Percentiles rank a stretch among this genome's conserved stretches.
Evolutionary conservation across 2,329 filamentous ascomycete species (phyloP).

Genomic region (Pestalotiopsis sp.): DNA sequence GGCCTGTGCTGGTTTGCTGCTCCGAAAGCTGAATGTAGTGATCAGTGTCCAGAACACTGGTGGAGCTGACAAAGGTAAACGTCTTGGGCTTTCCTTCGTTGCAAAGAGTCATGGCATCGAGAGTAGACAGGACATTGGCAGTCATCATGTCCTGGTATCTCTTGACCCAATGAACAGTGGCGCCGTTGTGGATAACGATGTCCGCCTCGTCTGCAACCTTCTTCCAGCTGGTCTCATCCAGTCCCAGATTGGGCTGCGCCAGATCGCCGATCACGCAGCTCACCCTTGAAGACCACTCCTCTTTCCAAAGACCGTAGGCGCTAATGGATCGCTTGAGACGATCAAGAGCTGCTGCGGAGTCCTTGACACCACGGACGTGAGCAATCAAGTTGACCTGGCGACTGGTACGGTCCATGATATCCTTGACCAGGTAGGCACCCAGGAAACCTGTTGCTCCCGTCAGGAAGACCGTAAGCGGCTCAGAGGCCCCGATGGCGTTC

Average conservation of each 20-base stretch:
- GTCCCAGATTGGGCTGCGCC: conserved; percentile 71
- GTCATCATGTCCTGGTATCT: conserved; percentile 73
- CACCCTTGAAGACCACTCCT: conserved; percentile 68
- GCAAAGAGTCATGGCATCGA: conserved; percentile 78
- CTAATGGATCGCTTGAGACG: conserved; percentile 70
- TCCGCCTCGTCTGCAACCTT: conserved; percentile 68
- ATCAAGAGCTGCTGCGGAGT: conserved; percentile 59
- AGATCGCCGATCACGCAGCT: conserved; percentile 75
- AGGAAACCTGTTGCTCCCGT: conserved; percentile 92
- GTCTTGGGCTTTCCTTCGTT: conserved; percentile 77
- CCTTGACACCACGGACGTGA: conserved; percentile 71
- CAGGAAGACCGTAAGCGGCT: conserved; percentile 67
- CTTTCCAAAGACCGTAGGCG: conserved; percentile 80
- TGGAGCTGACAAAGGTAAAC: conserved; percentile 83
- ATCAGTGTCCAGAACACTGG: conserved; percentile 79
- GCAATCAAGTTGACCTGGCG: conserved; percentile 68
- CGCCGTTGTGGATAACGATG: conserved; percentile 81
- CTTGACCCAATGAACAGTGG: conserved; percentile 79
- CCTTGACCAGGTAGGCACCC: conserved; percentile 77
- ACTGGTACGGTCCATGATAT: conserved; percentile 67
- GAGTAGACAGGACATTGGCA: conserved; percentile 80
- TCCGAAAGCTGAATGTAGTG: conserved; percentile 78
- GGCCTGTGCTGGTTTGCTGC: conserved; percentile 61
- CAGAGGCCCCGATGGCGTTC: conserved; percentile 18
- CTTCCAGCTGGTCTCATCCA: conserved; percentile 69